Base-by-base conservation (phyloP, 495 filamentous ascomycete genomes). In the Penicillium coprophilum region DNA sequence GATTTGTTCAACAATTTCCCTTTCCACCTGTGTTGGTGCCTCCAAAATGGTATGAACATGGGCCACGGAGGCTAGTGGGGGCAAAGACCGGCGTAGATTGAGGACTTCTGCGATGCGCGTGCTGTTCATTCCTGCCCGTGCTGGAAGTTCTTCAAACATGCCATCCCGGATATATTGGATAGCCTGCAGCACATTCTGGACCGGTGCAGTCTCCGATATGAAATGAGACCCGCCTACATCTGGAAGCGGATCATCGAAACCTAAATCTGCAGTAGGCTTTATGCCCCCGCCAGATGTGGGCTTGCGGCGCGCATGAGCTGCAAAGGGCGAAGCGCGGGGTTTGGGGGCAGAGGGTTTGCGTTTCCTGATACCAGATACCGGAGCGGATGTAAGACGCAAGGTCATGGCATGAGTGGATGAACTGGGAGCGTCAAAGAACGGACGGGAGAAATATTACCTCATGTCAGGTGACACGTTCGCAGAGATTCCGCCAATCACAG, bases 131-230 rank as follows among this genome's bases (percentile, higher is more conserved):
- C 89, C 90, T 1, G 84, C 75, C 7, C 77, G 76, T 20, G 82
- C 74, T 6, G 90, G 89, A 3, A 94, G 71, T 8, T 79, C 76
- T 43, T 82, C 80, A 67, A 92, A 96, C 82, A 89, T 91, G 59
- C 70, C 79, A 6, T 62, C 65, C 23, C 76, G 78, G 19, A 87
- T 84, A 63, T 88, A 82, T 34, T 73, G 63, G 23, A 93, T 79
- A 9, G 87, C 82, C 43, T 85, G 80, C 10, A 81, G 68, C 7
- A 91, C 86, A 74, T 87, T 82, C 49, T 82, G 75, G 9, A 86
- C 73, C 7, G 79, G 75, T 0, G 82, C 74, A 38, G 85, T 78
- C 34, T 75, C 56, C 3, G 73, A 59, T 27, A 77, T 70, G 46
- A 71, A 71, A 21, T 55, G 67, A 17, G 74, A 76, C 12, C 59